Percentiles rank a stretch among this genome's conserved stretches.
Conservation (phyloP, 140 eudicot genomes). For the Oenanthe javanica region DNA sequence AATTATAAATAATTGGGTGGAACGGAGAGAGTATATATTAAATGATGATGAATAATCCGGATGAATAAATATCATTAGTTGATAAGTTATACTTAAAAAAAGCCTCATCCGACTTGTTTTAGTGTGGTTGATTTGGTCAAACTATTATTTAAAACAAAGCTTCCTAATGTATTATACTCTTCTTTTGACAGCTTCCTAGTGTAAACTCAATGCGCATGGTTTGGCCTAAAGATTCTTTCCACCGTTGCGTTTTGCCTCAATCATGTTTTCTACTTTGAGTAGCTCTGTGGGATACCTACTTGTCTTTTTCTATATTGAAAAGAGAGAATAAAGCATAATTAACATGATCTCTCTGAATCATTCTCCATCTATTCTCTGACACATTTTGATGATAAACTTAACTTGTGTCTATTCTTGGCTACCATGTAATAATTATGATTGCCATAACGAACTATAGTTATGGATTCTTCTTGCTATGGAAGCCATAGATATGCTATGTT, state of each 20-base stretch:
- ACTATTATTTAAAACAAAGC: too few species aligned
- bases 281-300: background rate
- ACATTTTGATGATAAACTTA: background rate
- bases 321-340: background rate
- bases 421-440: background rate
- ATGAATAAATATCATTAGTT: too few species aligned
- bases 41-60: too few species aligned
- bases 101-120: too few species aligned
- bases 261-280: constrained; percentile 4
- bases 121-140: too few species aligned
- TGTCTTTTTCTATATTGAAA: background rate
- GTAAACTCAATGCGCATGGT: background rate
- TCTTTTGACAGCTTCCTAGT: background rate
- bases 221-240: background rate
- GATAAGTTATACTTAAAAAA: too few species aligned
- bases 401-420: too few species aligned
- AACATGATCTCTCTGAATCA: constrained; percentile 1
- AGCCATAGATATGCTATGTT: background rate
- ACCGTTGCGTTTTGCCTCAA: constrained; percentile 1
- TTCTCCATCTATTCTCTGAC: constrained; percentile 6
- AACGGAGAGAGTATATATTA: too few species aligned
- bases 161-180: too few species aligned
- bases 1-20: too few species aligned
- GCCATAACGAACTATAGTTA: background rate
- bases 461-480: background rate